These are phyloP conservation scores for Mycosarcoma mackinlayi DNA, from an alignment of 1,284 basidiomycete species.

Conservation along the genomic window DNA sequence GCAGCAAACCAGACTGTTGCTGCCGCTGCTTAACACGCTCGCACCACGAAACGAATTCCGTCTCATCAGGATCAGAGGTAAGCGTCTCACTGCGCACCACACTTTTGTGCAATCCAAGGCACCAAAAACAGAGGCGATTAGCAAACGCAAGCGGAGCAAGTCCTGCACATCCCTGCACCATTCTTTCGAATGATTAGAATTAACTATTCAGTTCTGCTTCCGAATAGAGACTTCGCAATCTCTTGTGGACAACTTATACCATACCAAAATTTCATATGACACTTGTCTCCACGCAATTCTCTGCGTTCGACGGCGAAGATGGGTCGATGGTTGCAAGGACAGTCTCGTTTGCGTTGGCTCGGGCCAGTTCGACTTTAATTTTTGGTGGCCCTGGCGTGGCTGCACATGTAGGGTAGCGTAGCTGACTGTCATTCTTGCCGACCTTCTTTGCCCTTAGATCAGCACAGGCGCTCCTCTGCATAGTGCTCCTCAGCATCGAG, in stretches of 20 bases:
- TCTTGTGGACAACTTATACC: conserved; percentile 57
- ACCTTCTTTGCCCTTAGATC: neutral
- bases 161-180: conserved; percentile 1
- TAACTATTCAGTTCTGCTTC: conserved; percentile 56
- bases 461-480: neutral
- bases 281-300: conserved; percentile 3
- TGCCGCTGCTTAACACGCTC: conserved; percentile 24
- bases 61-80: conserved; percentile 9
- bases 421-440: conserved; percentile 17
- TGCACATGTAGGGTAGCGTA: neutral
- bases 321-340: conserved; percentile 15
- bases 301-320: neutral
- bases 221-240: conserved; percentile 58
- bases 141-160: neutral
- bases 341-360: conserved; percentile 2
- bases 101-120: neutral
- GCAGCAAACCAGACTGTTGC: conserved; percentile 20
- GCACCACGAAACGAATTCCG: too few relatives aligned
- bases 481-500: neutral
- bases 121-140: neutral
- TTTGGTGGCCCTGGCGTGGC: neutral
- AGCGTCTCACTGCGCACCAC: conserved; percentile 5
- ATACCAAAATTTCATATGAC: conserved; percentile 49
- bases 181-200: conserved; percentile 38
- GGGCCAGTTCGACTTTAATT: neutral